phyloP scores from a whole-genome alignment of 2,329 filamentous ascomycete genomes.

The Pseudogymnoascus sp. region DNA sequence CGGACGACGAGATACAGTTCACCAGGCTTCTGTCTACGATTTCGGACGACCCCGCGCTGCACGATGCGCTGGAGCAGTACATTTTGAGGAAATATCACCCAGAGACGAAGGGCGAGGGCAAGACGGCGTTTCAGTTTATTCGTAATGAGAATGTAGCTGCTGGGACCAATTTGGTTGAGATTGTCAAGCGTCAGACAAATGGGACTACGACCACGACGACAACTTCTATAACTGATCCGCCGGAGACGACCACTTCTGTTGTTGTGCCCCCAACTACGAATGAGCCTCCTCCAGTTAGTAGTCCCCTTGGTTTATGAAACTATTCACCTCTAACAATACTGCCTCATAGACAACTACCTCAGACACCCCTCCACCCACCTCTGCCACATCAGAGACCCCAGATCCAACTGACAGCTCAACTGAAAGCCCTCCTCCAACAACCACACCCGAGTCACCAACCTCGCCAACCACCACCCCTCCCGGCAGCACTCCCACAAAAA shows the following conservation, averaged over 20 bases:
- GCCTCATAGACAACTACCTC: not conserved
- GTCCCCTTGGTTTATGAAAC: not conserved
- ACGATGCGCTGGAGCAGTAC: not conserved
- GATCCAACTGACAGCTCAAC: not conserved
- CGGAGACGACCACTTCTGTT: not conserved
- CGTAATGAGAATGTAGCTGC: not conserved
- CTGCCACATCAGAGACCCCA: not conserved
- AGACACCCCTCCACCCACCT: not conserved
- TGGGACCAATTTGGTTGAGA: not conserved
- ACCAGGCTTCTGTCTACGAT: not conserved
- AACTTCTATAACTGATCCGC: not conserved
- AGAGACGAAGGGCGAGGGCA: not conserved
- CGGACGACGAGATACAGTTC: slow-evolving; percentile 4
- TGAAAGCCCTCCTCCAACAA: not conserved
- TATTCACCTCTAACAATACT: not conserved
- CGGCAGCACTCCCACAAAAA: not conserved
- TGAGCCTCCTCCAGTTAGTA: not conserved
- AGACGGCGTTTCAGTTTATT: not conserved
- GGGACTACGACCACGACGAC: not conserved
- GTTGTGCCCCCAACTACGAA: not conserved
- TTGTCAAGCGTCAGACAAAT: not conserved
- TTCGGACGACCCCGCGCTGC: not conserved
- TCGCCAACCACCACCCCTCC: not conserved
- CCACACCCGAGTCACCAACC: not conserved
- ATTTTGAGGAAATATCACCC: slow-evolving; percentile 1